Evolutionary conservation across 176 grass and related monocot species (phyloP).

Genomic region (Oryza meridionalis): DNA sequence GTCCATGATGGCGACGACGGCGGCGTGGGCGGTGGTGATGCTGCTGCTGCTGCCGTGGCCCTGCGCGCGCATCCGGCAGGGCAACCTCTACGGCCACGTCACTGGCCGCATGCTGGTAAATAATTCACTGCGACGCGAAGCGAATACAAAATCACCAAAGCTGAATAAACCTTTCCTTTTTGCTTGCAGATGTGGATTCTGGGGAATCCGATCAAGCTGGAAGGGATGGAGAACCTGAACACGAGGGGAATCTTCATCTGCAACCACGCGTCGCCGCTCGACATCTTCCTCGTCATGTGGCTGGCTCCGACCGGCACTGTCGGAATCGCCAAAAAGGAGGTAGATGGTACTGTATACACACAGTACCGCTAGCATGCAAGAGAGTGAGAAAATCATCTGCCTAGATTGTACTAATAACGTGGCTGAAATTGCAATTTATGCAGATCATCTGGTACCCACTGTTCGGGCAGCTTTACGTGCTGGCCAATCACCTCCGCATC

Average conservation of each 20-base stretch:
- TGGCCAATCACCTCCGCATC: slow-evolving; percentile 63
- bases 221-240: slow-evolving; percentile 53
- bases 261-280: slow-evolving; percentile 56
- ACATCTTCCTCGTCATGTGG: slow-evolving; percentile 62
- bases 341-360: neutral
- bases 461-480: slow-evolving; percentile 57
- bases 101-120: neutral
- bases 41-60: neutral
- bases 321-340: slow-evolving; percentile 67
- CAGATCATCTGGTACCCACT: slow-evolving; percentile 69
- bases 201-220: slow-evolving; percentile 63
- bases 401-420: neutral
- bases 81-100: neutral
- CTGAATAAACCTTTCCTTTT: neutral
- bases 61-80: neutral
- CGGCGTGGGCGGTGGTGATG: neutral
- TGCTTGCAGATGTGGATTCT: neutral
- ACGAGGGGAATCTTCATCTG: slow-evolving; percentile 59
- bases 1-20: neutral
- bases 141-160: neutral
- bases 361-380: neutral
- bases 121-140: too few relatives aligned
- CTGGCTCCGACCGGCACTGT: slow-evolving; percentile 60
- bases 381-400: neutral
- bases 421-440: neutral